Evolutionary conservation across 768 basidiomycete genomes (phyloP).

Genomic region (Gymnopilus junonius): DNA sequence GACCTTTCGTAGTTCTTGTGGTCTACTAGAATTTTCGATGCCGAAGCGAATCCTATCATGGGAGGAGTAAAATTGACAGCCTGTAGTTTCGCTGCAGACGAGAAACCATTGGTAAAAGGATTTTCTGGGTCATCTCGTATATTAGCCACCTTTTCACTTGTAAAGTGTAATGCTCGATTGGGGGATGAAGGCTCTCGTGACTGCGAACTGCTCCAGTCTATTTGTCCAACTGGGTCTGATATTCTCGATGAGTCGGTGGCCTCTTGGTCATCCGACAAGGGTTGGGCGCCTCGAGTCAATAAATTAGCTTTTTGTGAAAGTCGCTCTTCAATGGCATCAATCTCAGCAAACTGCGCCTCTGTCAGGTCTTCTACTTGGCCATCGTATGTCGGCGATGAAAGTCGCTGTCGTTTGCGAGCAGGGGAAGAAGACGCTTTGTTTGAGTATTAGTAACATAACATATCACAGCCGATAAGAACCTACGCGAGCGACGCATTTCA

Average conservation of each 20-base stretch:
- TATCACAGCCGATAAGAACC: not conserved
- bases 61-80: conserved; percentile 7
- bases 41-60: conserved; percentile 31
- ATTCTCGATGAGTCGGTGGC: not conserved
- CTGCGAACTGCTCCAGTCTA: conserved; percentile 21
- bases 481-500: conserved; percentile 17
- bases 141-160: conserved; percentile 5
- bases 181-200: conserved; percentile 17
- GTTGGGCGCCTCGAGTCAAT: not conserved
- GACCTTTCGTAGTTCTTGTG: conserved; percentile 31
- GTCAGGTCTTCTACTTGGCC: conserved; percentile 53
- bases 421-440: conserved; percentile 42
- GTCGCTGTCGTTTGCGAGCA: conserved; percentile 60
- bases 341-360: conserved; percentile 57
- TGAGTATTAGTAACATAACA: conserved; percentile 11
- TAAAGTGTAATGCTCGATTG: conserved; percentile 4
- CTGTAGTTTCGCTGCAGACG: conserved; percentile 11
- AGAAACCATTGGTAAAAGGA: conserved; percentile 36
- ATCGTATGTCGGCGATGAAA: conserved; percentile 72
- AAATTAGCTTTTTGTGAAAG: conserved; percentile 39
- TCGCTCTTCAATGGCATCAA: conserved; percentile 53
- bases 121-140: conserved; percentile 47
- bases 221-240: not conserved
- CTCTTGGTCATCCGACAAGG: not conserved
- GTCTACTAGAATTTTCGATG: conserved; percentile 22